These are phyloP conservation scores for Candida saitoana DNA, from an alignment of 805 yeast genomes.

Conservation along the genomic window DNA sequence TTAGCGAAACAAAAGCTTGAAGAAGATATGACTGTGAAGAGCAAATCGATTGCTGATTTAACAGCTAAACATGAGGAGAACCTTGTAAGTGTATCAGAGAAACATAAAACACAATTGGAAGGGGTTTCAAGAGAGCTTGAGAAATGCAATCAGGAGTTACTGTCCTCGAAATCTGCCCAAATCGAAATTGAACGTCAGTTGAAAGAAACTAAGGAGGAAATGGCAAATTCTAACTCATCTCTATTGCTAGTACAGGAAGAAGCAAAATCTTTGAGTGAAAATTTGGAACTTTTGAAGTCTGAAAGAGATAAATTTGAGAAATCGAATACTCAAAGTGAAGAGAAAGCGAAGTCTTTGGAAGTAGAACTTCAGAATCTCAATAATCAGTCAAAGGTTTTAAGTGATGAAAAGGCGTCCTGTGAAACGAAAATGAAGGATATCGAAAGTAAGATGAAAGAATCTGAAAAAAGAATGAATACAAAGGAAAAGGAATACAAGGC, in stretches of 20 bases:
- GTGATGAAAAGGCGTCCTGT: conserved; percentile 4
- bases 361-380: background rate
- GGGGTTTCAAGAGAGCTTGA: conserved; percentile 4
- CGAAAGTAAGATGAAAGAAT: conserved; percentile 8
- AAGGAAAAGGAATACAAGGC: conserved; percentile 3
- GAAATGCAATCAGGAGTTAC: conserved; percentile 1
- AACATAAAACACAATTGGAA: conserved; percentile 4
- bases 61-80: conserved; percentile 8
- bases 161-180: conserved; percentile 4
- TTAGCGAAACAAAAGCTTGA: conserved; percentile 2
- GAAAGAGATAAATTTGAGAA: conserved; percentile 5
- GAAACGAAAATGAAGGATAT: conserved; percentile 2
- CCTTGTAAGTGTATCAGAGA: background rate
- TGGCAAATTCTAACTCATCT: background rate
- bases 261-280: conserved; percentile 7
- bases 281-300: conserved; percentile 12
- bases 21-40: conserved; percentile 28
- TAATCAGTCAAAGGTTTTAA: conserved; percentile 1
- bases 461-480: conserved; percentile 12
- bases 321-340: conserved; percentile 5
- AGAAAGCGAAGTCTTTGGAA: conserved; percentile 3
- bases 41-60: conserved; percentile 24
- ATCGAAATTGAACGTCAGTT: conserved; percentile 3
- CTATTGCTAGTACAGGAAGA: conserved; percentile 2
- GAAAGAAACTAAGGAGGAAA: conserved; percentile 6